A percentile compares a stretch with the other conserved stretches of the same genome.
Conservation (phyloP, 75 land plant genomes). For the Cupressus sempervirens region DNA sequence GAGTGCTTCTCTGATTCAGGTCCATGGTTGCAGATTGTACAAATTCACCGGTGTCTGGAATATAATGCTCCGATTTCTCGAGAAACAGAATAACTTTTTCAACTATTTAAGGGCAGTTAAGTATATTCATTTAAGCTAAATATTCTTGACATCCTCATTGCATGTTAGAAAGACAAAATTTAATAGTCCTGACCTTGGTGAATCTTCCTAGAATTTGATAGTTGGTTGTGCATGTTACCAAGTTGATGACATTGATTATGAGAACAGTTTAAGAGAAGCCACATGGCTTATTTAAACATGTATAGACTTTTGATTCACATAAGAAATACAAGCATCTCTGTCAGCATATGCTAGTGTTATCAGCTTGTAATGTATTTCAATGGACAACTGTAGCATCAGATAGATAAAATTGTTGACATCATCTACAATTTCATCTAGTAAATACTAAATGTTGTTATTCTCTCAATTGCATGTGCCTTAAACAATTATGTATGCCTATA, state of each 20-base stretch:
- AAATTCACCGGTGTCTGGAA: background rate
- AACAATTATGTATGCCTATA: background rate
- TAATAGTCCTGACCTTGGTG: background rate
- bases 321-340: background rate
- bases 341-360: background rate
- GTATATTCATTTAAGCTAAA: background rate
- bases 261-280: background rate
- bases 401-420: background rate
- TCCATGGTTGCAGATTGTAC: too few species aligned
- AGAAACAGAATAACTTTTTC: background rate
- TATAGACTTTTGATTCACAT: background rate
- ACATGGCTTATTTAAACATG: background rate
- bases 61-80: background rate
- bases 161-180: background rate
- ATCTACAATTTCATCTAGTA: background rate
- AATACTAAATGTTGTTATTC: background rate
- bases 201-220: background rate
- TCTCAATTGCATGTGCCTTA: background rate
- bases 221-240: background rate
- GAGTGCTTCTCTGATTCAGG: too few species aligned
- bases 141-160: background rate
- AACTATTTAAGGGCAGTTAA: background rate
- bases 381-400: background rate
- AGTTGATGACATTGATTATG: background rate
- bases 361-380: background rate